Evolutionary conservation across 805 yeast species (phyloP), one percentile per base, ranked within the genome.

Genomic region (Pichia phayaonensis): DNA sequence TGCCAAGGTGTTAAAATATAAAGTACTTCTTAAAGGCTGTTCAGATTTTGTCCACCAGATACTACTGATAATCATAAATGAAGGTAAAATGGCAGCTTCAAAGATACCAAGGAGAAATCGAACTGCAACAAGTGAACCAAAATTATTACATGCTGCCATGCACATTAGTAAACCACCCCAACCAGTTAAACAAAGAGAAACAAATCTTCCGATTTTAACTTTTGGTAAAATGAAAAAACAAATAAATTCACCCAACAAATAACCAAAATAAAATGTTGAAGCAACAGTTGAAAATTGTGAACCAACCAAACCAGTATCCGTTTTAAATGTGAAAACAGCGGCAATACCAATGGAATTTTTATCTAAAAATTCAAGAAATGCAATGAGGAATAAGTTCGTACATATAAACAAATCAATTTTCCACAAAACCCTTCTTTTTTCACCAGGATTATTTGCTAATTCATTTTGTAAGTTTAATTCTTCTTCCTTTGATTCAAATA

Each of bases 221-320:
- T 67, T 72, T 56, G 81, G 85, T 42, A 58, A 65, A 48, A 55
- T 13, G 24, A 44, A 49, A 13, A 43, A 42, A 23, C 48, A 44
- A 21, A 52, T 49, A 46, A 48, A 48, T 29, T 52, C 48, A 22
- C 53, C 56, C 12, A 77, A 79, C 44, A 83, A 61, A 61, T 54
- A 54, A 1, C 77, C 77, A 40, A 72, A 60, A 55, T 74, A 73
- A 50, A 74, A 74, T 1, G 71, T 61, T 11, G 73, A 61, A 1
- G 74, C 71, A 15, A 71, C 66, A 77, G 79, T 74, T 16, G 73
- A 61, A 51, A 69, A 75, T 46, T 66, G 59, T 27, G 56, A 55
- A 31, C 77, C 73, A 10, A 45, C 50, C 64, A 75, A 66, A 16
- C 64, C 51, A 49, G 69, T 56, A 51, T 71, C 77, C 29, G 52